Conservation (phyloP, 768 basidiomycete genomes). For the Leucocoprinus leucothites region DNA sequence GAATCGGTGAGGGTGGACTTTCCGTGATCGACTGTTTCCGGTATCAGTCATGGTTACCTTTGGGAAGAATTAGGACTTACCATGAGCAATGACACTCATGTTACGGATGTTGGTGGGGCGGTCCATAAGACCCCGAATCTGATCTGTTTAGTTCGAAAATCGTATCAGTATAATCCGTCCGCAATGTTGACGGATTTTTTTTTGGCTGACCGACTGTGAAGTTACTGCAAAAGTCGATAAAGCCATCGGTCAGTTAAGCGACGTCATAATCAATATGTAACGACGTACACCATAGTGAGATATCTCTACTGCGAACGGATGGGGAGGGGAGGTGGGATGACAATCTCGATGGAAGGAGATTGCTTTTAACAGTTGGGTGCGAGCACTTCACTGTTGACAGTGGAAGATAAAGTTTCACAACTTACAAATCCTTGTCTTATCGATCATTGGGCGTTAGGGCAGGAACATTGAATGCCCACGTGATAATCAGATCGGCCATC, state of each 20-base stretch:
- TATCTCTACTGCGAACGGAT: constrained; percentile 34
- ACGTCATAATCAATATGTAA: constrained; percentile 8
- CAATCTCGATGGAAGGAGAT: constrained; percentile 29
- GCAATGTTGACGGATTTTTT: neutral
- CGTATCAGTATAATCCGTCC: constrained; percentile 12
- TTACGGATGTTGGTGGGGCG: constrained; percentile 89
- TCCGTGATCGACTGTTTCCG: constrained; percentile 89
- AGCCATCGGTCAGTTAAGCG: constrained; percentile 28
- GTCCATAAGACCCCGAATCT: constrained; percentile 89
- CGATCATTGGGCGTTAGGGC: constrained; percentile 36
- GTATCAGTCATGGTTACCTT: constrained; percentile 12
- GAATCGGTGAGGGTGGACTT: constrained; percentile 99
- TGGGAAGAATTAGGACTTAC: constrained; percentile 38
- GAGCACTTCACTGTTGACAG: constrained; percentile 34
- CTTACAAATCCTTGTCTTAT: constrained; percentile 38
- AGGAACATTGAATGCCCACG: constrained; percentile 18
- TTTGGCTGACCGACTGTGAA: constrained; percentile 76
- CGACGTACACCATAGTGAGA: constrained; percentile 81
- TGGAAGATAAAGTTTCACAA: constrained; percentile 34
- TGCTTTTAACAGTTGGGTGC: constrained; percentile 29
- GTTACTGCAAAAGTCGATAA: constrained; percentile 53
- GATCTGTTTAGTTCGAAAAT: constrained; percentile 46
- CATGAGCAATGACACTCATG: constrained; percentile 93
- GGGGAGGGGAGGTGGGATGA: constrained; percentile 17
- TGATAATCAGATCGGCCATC: neutral